These are phyloP conservation scores for Tilletiopsis washingtonensis DNA, from an alignment of 1,284 basidiomycete species.

Conservation along the genomic window DNA sequence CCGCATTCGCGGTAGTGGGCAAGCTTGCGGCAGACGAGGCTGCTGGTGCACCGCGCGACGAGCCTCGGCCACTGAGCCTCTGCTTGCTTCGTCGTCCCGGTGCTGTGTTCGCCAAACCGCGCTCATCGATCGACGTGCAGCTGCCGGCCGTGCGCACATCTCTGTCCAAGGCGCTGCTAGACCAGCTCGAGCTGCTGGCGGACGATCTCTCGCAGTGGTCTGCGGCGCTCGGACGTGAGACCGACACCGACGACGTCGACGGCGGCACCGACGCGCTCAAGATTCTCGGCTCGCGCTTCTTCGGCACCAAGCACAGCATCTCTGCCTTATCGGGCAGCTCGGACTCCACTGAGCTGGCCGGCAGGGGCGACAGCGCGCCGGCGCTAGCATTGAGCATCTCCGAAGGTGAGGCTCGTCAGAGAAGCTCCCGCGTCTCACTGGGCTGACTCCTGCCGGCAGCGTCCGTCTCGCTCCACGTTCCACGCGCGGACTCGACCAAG, in stretches of 20 bases:
- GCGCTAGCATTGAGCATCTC: conserved; percentile 12
- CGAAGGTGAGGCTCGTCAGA: conserved; percentile 16
- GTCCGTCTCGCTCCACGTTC: conserved; percentile 3
- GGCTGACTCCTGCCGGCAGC: neutral
- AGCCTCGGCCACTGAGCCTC: no score
- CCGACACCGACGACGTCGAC: conserved; percentile 8
- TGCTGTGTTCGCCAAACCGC: no score
- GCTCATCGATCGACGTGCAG: neutral
- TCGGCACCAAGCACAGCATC: conserved; percentile 14
- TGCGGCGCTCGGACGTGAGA: conserved; percentile 13
- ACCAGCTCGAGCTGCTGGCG: conserved; percentile 29
- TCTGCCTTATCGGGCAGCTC: conserved; percentile 23
- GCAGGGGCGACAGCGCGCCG: conserved; percentile 8
- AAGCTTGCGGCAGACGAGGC: no score
- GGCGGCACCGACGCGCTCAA: conserved; percentile 19
- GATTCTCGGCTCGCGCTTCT: conserved; percentile 32
- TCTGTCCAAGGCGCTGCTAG: conserved; percentile 20
- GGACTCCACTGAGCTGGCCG: conserved; percentile 17
- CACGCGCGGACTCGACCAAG: neutral
- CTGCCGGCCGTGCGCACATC: conserved; percentile 17
- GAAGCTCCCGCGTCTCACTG: conserved; percentile 7
- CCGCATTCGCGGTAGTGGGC: no score
- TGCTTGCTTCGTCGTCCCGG: no score
- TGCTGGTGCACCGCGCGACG: no score
- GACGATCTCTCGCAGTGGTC: conserved; percentile 28